phyloP scores from a whole-genome alignment of 1,284 basidiomycete genomes.

The Phylloporus gajari region DNA sequence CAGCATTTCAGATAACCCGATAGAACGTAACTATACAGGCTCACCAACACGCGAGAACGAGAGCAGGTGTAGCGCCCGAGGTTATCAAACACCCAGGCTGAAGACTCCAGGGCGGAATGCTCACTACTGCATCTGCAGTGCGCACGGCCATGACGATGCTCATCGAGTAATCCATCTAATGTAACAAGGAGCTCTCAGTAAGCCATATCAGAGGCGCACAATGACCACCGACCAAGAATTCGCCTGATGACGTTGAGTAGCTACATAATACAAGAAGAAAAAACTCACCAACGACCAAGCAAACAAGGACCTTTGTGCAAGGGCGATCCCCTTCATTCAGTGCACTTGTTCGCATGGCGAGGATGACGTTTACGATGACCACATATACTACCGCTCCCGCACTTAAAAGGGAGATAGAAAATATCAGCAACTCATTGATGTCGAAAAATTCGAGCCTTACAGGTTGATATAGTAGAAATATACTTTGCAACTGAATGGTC shows the following conservation, averaged over 20 bases:
- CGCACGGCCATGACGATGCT: conserved; percentile 28
- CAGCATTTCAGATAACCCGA: neutral
- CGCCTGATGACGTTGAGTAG: conserved; percentile 16
- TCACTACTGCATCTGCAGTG: conserved; percentile 21
- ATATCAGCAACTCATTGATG: neutral
- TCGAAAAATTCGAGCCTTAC: conserved; percentile 13
- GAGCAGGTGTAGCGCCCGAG: conserved; percentile 23
- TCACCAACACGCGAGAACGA: conserved; percentile 35
- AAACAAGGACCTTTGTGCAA: conserved; percentile 24
- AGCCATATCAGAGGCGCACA: neutral
- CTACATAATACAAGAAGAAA: neutral
- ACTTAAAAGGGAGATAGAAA: conserved; percentile 12
- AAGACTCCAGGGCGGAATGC: conserved; percentile 26
- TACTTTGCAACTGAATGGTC: conserved; percentile 26
- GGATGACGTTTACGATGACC: conserved; percentile 33
- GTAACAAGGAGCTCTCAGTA: neutral
- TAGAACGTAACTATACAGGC: neutral
- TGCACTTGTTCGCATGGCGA: conserved; percentile 28
- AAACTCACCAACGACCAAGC: conserved; percentile 28
- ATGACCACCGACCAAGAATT: conserved; percentile 24
- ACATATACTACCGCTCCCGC: conserved; percentile 31
- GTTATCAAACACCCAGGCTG: conserved; percentile 31
- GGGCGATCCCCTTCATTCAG: conserved; percentile 12
- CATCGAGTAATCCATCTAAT: conserved; percentile 32
- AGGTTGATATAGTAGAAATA: conserved; percentile 35